Conservation (phyloP, 2,329 filamentous ascomycete species). For the Cadophora gregata region DNA sequence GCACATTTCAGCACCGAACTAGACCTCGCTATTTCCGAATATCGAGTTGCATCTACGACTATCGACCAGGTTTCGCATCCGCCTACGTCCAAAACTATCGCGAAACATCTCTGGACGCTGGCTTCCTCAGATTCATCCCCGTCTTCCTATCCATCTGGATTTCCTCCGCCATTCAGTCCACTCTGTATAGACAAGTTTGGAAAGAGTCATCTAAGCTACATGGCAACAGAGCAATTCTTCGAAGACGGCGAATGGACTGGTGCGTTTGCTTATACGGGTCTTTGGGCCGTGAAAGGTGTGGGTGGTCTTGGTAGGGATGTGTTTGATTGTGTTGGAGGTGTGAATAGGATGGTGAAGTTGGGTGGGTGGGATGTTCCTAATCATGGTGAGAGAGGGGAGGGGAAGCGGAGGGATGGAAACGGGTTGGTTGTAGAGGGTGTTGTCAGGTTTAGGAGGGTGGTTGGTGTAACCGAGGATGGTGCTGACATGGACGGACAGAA, state of each 20-base stretch:
- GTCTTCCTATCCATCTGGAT: too few relatives aligned
- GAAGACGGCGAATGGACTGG: background rate
- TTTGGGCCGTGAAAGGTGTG: background rate
- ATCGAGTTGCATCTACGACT: background rate
- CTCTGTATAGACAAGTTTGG: background rate
- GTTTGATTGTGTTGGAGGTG: slow-evolving; percentile 5
- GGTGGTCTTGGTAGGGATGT: background rate
- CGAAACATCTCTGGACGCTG: background rate
- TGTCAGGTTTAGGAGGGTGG: background rate
- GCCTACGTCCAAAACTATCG: background rate
- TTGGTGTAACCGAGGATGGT: background rate
- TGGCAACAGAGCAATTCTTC: background rate
- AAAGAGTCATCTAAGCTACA: background rate
- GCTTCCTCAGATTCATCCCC: too few relatives aligned
- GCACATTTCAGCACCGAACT: background rate
- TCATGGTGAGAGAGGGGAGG: background rate
- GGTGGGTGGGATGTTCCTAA: background rate
- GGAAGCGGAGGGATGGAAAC: too few relatives aligned
- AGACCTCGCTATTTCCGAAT: background rate
- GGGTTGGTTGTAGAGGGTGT: background rate
- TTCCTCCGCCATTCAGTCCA: background rate
- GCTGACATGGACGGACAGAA: background rate
- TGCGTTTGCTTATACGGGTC: background rate
- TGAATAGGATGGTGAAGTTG: background rate
- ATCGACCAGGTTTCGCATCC: background rate